These are phyloP conservation scores for Cyanodermella asteris DNA, from an alignment of 2,329 filamentous ascomycete genomes.

Conservation along the genomic window DNA sequence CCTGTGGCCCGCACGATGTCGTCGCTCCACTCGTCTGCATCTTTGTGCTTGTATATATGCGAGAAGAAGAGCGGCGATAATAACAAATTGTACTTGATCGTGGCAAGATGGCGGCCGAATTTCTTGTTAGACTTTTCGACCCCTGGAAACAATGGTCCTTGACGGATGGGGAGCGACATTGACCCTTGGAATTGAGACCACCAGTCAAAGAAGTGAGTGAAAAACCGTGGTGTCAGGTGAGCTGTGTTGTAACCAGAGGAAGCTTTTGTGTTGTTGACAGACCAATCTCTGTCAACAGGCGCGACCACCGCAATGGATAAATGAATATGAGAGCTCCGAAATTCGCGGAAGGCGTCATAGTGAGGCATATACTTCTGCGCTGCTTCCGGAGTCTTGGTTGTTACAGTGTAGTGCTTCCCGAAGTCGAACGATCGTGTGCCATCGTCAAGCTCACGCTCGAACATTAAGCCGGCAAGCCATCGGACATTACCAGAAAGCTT, in stretches of 20 bases:
- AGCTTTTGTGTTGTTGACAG: slow-evolving; percentile 47
- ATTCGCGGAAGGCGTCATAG: slow-evolving; percentile 92
- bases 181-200: slow-evolving; percentile 91
- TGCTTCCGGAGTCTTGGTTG: slow-evolving; percentile 53
- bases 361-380: slow-evolving; percentile 15
- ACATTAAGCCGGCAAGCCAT: slow-evolving; percentile 78
- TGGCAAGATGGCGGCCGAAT: slow-evolving; percentile 89
- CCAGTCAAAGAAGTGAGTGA: slow-evolving; percentile 96
- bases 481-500: slow-evolving; percentile 91
- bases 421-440: slow-evolving; percentile 68
- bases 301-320: slow-evolving; percentile 80
- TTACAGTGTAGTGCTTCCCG: slow-evolving; percentile 75
- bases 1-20: slow-evolving; percentile 73
- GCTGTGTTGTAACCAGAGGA: slow-evolving; percentile 92
- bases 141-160: slow-evolving; percentile 76
- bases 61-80: slow-evolving; percentile 84
- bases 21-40: slow-evolving; percentile 65
- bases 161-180: slow-evolving; percentile 83
- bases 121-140: slow-evolving; percentile 96
- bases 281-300: slow-evolving; percentile 72
- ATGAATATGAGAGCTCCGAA: slow-evolving; percentile 90
- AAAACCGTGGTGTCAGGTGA: slow-evolving; percentile 84
- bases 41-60: slow-evolving; percentile 97
- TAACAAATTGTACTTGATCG: slow-evolving; percentile 90
- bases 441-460: slow-evolving; percentile 59